Conservation (phyloP, 495 filamentous ascomycete species). For the Venustampulla echinocandica region DNA sequence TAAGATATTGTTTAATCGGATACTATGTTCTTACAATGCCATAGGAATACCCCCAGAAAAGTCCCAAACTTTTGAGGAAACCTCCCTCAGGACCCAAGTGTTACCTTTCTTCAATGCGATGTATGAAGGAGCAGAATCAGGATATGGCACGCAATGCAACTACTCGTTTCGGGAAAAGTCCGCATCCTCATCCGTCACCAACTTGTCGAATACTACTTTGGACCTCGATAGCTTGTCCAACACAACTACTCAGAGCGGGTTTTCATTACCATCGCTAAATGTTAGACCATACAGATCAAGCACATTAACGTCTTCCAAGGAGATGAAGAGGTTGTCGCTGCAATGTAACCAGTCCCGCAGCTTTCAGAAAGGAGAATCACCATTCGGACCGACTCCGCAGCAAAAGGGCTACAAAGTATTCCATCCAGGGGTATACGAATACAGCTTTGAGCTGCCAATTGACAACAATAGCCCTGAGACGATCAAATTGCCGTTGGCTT, state of each 20-base stretch:
- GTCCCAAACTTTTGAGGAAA: conserved; percentile 70
- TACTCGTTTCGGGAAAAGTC: conserved; percentile 31
- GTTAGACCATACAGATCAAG: conserved; percentile 18
- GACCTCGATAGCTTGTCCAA: conserved; percentile 13
- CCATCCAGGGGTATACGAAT: conserved; percentile 82
- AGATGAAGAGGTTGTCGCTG: conserved; percentile 59
- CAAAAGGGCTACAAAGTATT: conserved; percentile 89
- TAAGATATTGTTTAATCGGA: neutral
- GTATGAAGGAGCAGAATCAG: conserved; percentile 39
- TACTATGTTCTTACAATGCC: conserved; percentile 8
- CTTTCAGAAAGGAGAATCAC: conserved; percentile 71
- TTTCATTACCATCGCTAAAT: conserved; percentile 8
- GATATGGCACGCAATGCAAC: conserved; percentile 50
- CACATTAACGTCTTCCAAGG: conserved; percentile 33
- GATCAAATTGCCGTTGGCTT: conserved; percentile 80
- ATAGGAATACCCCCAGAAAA: conserved; percentile 84
- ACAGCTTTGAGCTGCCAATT: conserved; percentile 89
- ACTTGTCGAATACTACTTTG: conserved; percentile 33
- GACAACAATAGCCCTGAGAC: conserved; percentile 90
- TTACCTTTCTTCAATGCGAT: conserved; percentile 79
- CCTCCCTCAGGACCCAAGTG: conserved; percentile 65
- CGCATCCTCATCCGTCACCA: conserved; percentile 17
- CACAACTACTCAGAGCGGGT: neutral
- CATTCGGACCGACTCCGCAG: conserved; percentile 48
- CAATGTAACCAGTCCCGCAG: conserved; percentile 76